phyloP scores from a whole-genome alignment of 768 basidiomycete genomes.

The Kwoniella pini region DNA sequence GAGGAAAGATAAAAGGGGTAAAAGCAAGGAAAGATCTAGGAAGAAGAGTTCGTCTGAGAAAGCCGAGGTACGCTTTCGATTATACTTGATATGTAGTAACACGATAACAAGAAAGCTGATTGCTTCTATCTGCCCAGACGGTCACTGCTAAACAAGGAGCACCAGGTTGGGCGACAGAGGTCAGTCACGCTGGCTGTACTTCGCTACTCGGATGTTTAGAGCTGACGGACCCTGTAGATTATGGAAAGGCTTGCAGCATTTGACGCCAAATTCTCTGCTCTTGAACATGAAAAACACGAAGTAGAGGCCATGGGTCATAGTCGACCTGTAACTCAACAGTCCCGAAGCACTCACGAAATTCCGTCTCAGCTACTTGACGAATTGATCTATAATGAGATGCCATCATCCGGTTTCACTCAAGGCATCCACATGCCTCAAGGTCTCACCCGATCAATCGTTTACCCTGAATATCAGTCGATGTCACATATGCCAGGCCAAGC shows the following conservation, averaged over 20 bases:
- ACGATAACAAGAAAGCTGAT: too few species aligned
- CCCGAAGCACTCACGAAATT: conserved; percentile 23
- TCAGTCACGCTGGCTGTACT: conserved; percentile 2
- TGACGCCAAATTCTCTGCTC: conserved; percentile 32
- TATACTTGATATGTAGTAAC: too few species aligned
- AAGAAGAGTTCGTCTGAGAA: conserved; percentile 11
- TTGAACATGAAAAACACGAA: conserved; percentile 28
- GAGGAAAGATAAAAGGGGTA: conserved; percentile 22
- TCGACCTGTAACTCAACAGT: conserved; percentile 1
- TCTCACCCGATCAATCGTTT: conserved; percentile 13
- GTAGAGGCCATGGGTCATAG: not conserved
- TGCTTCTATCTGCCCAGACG: not conserved
- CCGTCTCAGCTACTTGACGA: conserved; percentile 38
- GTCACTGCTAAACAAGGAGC: conserved; percentile 5
- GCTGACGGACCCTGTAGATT: conserved; percentile 21
- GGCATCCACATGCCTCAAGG: conserved; percentile 14
- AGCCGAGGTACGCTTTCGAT: conserved; percentile 7
- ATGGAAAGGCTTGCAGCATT: conserved; percentile 34
- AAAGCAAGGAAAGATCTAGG: conserved; percentile 7
- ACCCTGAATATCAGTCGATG: conserved; percentile 2
- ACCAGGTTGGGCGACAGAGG: conserved; percentile 38
- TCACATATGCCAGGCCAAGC: conserved; percentile 12
- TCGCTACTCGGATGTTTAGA: not conserved
- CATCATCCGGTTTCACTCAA: conserved; percentile 11
- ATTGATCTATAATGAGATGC: conserved; percentile 34